Conservation (phyloP, 129 eudicot species). For the Tagetes patula region DNA sequence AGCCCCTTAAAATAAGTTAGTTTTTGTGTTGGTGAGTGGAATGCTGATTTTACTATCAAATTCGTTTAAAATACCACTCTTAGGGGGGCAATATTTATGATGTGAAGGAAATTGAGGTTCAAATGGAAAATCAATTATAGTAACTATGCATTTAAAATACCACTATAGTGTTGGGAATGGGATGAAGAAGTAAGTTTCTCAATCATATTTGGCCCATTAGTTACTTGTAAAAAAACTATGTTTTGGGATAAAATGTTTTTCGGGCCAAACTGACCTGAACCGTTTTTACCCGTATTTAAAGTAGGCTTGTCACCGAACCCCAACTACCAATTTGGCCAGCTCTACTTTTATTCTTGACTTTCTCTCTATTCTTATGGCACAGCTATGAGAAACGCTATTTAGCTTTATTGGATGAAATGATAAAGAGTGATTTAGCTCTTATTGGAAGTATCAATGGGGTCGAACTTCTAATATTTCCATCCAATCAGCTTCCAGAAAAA, state of each 20-base stretch:
- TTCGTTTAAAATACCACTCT: background rate
- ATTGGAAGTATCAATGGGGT: conserved; percentile 75
- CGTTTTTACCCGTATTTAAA: background rate
- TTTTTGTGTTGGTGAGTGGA: background rate
- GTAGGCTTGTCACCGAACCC: background rate
- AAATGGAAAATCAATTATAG: background rate
- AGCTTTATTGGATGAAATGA: conserved; percentile 71
- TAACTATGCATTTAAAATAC: background rate
- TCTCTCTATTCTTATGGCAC: conserved; percentile 36
- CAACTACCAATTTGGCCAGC: background rate
- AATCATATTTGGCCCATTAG: background rate
- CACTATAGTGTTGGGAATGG: background rate
- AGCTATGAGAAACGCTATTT: conserved; percentile 86
- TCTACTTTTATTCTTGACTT: background rate
- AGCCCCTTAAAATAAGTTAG: background rate
- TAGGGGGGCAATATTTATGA: background rate
- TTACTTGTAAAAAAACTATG: background rate
- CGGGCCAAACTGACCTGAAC: background rate
- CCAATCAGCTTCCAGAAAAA: conserved; percentile 78
- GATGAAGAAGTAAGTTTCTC: background rate
- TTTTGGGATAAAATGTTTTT: background rate
- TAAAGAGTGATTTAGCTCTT: conserved; percentile 86
- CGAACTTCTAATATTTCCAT: conserved; percentile 90
- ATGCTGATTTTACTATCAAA: background rate
- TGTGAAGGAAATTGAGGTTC: background rate